Conservation (phyloP, 352 stramenopile genomes). For the Saprolegnia parasitica region DNA sequence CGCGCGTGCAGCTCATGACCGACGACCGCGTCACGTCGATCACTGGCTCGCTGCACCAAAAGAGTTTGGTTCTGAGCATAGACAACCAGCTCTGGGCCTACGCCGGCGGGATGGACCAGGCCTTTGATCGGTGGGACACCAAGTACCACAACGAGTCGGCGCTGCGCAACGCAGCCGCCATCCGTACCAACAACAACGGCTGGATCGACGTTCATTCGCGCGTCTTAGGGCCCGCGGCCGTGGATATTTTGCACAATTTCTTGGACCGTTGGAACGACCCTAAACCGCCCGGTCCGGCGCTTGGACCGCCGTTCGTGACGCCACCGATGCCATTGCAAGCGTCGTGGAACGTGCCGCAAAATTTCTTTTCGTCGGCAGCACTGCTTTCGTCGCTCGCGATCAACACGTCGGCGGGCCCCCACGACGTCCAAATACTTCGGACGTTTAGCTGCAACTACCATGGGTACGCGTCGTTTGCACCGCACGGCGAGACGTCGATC, state of each 20-base stretch:
- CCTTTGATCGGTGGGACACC: conserved; percentile 57
- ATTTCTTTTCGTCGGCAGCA: not conserved
- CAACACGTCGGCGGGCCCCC: conserved; percentile 21
- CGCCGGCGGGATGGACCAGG: conserved; percentile 50
- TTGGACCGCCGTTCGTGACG: conserved; percentile 6
- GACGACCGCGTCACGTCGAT: conserved; percentile 6
- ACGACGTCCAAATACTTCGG: conserved; percentile 46
- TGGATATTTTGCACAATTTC: conserved; percentile 64
- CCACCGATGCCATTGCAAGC: not conserved
- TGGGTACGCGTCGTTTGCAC: conserved; percentile 46
- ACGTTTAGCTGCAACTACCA: conserved; percentile 49
- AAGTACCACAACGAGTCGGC: conserved; percentile 42
- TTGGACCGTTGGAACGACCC: conserved; percentile 56
- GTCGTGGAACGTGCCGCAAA: conserved; percentile 8
- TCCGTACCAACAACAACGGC: conserved; percentile 40
- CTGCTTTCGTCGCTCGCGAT: conserved; percentile 17
- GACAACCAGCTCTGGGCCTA: conserved; percentile 36
- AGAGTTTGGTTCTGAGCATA: conserved; percentile 30
- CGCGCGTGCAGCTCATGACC: not conserved
- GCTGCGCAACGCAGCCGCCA: conserved; percentile 37
- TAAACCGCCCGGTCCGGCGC: conserved; percentile 30
- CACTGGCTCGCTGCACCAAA: conserved; percentile 30
- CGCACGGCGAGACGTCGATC: conserved; percentile 50
- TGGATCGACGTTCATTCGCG: conserved; percentile 58
- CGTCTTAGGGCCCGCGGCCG: conserved; percentile 41